Evolutionary conservation across 139 green algal species (phyloP), one percentile per base, ranked within the genome.

Genomic region (Tetratostichococcus sp.): DNA sequence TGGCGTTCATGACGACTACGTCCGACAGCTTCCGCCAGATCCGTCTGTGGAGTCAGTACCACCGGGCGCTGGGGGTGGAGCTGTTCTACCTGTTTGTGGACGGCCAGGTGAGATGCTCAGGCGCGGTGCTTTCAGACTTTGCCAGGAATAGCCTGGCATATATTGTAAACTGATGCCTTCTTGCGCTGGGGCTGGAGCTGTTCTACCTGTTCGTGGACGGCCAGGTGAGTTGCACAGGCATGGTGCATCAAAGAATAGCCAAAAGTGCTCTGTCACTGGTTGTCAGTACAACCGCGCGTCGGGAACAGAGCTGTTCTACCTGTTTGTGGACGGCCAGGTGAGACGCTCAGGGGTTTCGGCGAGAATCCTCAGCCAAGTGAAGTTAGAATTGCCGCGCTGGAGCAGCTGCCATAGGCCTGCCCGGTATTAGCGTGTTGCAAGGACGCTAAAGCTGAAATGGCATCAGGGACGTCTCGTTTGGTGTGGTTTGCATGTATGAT

Each of bases 151-250:
- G 50, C 17, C 19, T 62, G 22, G 50, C 14, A 26, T 62, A 17
- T 5, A 5, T 26, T 26, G 50, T 25, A 26, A 4, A 28, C 19
- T 62, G 19, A 4, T 25, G 50, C 50, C 50, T 17, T 26, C 17
- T 17, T 62, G 50, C 50, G 11, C 39, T 50, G 6, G 86, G 87
- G 76, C 85, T 30, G 1, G 58, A 71, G 8, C 59, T 35, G 25
- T 92, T 89, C 75, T 91, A 91, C 80, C 77, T 92, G 19, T 92
- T 92, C 75, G 79, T 85, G 0, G 83, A 92, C 26, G 87, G 86
- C 19, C 79, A 85, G 70, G 83, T 82, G 14, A 25, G 26, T n/a
- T 25, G 4, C 50, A n/a, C 50, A 5, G 50, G 14, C 17, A n/a
- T n/a, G n/a, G n/a, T n/a, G n/a, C n/a, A n/a, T n/a, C n/a, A n/a